Conservation (phyloP, 2,329 filamentous ascomycete species). For the Myrmaecium sp. region DNA sequence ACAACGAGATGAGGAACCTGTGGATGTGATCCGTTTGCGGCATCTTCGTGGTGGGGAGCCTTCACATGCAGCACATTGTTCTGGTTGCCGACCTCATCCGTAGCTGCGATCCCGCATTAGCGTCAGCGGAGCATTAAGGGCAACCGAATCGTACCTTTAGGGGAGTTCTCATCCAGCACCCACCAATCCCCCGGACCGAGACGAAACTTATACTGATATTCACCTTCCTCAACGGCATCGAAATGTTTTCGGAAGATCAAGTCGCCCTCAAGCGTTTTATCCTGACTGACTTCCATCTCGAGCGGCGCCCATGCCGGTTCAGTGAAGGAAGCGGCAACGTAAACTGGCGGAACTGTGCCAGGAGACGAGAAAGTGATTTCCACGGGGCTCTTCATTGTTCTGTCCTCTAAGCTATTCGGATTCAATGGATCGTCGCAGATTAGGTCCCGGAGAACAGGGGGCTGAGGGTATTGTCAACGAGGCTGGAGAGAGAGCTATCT, state of each 20-base stretch:
- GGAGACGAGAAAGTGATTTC: constrained; percentile 45
- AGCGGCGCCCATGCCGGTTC: constrained; percentile 47
- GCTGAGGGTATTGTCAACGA: too few relatives aligned
- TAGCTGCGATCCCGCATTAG: constrained; percentile 19
- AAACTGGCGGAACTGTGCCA: constrained; percentile 49
- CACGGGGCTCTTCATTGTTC: constrained; percentile 19
- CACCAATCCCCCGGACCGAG: constrained; percentile 52
- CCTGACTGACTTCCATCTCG: constrained; percentile 41
- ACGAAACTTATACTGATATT: constrained; percentile 61
- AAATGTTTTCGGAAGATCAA: constrained; percentile 42
- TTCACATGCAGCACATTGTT: constrained; percentile 34
- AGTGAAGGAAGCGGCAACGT: constrained; percentile 52
- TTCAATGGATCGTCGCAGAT: too few relatives aligned
- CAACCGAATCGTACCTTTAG: constrained; percentile 34
- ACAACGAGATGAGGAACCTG: constrained; percentile 12
- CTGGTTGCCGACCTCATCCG: constrained; percentile 34
- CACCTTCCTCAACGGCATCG: constrained; percentile 35
- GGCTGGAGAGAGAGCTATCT: too few relatives aligned
- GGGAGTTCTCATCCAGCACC: constrained; percentile 46
- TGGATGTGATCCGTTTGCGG: too few relatives aligned
- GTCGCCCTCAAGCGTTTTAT: constrained; percentile 33
- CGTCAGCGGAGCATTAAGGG: neutral
- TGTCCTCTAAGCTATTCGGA: too few relatives aligned
- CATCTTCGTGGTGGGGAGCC: too few relatives aligned
- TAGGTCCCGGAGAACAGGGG: too few relatives aligned